Base-by-base conservation (phyloP, 2,329 filamentous ascomycete genomes). In the Curvularia sp. region DNA sequence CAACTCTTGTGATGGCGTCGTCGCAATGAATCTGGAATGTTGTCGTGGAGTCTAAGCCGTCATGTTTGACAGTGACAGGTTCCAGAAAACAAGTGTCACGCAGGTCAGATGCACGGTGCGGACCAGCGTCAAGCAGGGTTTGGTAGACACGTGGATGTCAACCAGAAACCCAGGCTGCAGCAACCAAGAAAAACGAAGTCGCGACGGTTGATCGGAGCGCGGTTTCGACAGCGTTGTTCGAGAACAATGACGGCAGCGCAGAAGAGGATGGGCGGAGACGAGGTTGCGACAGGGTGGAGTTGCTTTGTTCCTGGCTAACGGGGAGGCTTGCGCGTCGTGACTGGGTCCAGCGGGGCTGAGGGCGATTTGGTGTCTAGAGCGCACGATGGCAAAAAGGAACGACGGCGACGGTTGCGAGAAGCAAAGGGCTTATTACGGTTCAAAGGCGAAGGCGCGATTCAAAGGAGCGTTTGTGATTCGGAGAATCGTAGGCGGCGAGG, bases 391-490 rank as follows among this genome's bases (percentile, higher is more conserved):
- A 60, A 50, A 42, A 46, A 46, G 43, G 43, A 46, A 46, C 55
- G 54, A 47, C 56, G 57, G 50, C 60, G 61, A 50, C 55, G 54
- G 45, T 57, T 58, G 49, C 60, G 59, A 50, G 48, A 51, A 28
- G 51, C 61, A 63, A 67, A 34, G 55, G 55, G 55, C 53, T 58
- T 51, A 73, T 66, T 69, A 68, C 57, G 55, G 58, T 53, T 42
- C 53, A 53, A 41, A 32, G 61, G 53, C 34, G 13, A 34, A 57
- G 34, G 58, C 54, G 57, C 55, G 63, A 53, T 57, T 53, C 61
- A 75, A 74, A 50, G 73, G 73, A 74, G 66, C 56, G 72, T 66
- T 68, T 57, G 73, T 70, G 72, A 74, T 73, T 72, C 66, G 63
- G 66, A 61, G 73, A 76, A 76, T 72, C 72, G 67, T 65, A 55